These are phyloP conservation scores for Plasmodium gallinaceum DNA, from an alignment of 169 alveolate species.

Conservation along the genomic window DNA sequence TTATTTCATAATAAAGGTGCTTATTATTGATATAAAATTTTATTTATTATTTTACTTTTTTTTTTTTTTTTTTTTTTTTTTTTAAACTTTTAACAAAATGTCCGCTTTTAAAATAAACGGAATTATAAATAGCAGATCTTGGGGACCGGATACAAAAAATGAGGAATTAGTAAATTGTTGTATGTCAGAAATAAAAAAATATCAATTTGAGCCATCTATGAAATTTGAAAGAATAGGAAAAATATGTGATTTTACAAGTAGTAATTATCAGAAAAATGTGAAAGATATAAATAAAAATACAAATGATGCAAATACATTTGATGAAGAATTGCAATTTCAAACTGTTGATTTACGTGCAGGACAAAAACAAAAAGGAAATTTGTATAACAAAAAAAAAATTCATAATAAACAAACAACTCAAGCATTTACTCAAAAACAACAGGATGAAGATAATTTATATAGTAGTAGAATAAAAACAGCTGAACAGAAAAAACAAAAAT, in stretches of 20 bases:
- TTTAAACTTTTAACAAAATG: slow-evolving; percentile 7
- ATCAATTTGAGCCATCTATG: slow-evolving; percentile 89
- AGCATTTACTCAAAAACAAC: slow-evolving; percentile 87
- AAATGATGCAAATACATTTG: slow-evolving; percentile 77
- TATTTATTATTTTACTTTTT: background rate
- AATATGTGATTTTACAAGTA: slow-evolving; percentile 89
- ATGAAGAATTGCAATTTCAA: slow-evolving; percentile 87
- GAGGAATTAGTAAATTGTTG: slow-evolving; percentile 83
- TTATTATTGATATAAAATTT: too few relatives aligned
- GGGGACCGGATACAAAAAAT: slow-evolving; percentile 87
- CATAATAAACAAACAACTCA: slow-evolving; percentile 85
- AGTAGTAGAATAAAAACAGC: slow-evolving; percentile 84
- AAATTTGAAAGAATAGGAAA: slow-evolving; percentile 87
- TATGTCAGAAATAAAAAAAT: slow-evolving; percentile 82
- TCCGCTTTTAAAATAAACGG: slow-evolving; percentile 26
- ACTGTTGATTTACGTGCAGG: slow-evolving; percentile 85
- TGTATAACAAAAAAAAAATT: slow-evolving; percentile 79
- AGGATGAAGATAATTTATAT: slow-evolving; percentile 86
- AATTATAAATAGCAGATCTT: slow-evolving; percentile 53
- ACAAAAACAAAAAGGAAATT: slow-evolving; percentile 78
- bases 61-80: too few relatives aligned
- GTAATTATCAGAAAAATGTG: slow-evolving; percentile 83
- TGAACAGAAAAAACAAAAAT: slow-evolving; percentile 83
- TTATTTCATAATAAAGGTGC: too few relatives aligned
- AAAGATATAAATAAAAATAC: slow-evolving; percentile 81